Percentiles rank a stretch among this genome's conserved stretches.
phyloP scores from a whole-genome alignment of 257 asterid genomes.

The Eucommia ulmoides region DNA sequence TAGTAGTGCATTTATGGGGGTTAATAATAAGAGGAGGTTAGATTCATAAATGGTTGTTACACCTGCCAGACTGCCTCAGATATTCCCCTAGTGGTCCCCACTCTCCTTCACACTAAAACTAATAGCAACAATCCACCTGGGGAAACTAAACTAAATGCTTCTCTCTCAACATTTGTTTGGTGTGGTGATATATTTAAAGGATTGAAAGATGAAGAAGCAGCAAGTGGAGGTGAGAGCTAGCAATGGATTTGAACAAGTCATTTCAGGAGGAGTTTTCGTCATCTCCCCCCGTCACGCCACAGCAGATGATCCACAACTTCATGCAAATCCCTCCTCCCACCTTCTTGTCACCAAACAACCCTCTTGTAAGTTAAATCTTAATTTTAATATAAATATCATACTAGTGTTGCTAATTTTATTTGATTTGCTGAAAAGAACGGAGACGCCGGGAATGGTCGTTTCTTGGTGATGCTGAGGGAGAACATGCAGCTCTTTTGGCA shows the following conservation, averaged over 20 bases:
- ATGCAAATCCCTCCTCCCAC: conserved; percentile 11
- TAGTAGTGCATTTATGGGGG: too few relatives aligned
- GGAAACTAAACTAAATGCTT: neutral
- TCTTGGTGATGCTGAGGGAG: conserved; percentile 9
- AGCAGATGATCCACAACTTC: conserved; percentile 13
- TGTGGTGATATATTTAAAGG: too few relatives aligned
- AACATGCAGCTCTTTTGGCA: conserved; percentile 23
- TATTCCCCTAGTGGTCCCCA: too few relatives aligned
- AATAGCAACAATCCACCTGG: neutral
- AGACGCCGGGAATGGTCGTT: conserved; percentile 4
- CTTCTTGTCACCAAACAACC: neutral
- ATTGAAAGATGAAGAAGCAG: too few relatives aligned
- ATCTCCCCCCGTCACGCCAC: neutral
- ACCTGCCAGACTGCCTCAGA: neutral
- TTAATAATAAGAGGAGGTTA: conserved; percentile 1
- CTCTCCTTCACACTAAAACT: neutral
- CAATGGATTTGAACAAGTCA: conserved; percentile 7
- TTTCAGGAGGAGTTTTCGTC: conserved; percentile 5
- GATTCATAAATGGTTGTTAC: neutral
- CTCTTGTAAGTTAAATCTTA: too few relatives aligned
- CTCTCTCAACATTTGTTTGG: neutral
- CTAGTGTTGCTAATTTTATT: too few relatives aligned
- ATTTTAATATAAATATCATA: too few relatives aligned
- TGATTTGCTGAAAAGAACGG: conserved; percentile 8
- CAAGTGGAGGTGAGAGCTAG: too few relatives aligned